Conservation (phyloP, 1,139 yeast genomes). For the Yamadazyma kanchanaburiensis region DNA sequence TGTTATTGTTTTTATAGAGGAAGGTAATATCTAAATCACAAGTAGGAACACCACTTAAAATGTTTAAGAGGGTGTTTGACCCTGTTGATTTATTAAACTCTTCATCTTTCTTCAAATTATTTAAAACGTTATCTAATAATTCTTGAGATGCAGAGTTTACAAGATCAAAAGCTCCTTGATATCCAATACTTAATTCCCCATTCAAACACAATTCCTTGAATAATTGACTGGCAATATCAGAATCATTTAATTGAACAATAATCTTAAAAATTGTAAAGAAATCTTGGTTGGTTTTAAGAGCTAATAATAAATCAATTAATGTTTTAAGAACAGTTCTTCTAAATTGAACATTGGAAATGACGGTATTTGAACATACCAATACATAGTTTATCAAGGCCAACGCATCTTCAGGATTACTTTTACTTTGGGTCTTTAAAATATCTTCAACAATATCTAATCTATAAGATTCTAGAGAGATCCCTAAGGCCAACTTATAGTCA, state of each 20-base stretch:
- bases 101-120: constrained; percentile 38
- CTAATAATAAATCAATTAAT: constrained; percentile 58
- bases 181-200: constrained; percentile 55
- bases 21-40: constrained; percentile 92
- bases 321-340: constrained; percentile 61
- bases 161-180: constrained; percentile 93
- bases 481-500: constrained; percentile 81
- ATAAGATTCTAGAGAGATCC: constrained; percentile 85
- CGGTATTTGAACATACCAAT: constrained; percentile 67
- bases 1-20: constrained; percentile 79
- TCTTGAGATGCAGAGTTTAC: constrained; percentile 94
- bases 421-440: constrained; percentile 50
- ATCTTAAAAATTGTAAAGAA: constrained; percentile 77
- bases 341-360: constrained; percentile 58
- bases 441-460: constrained; percentile 76
- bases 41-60: constrained; percentile 89
- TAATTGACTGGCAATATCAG: constrained; percentile 61
- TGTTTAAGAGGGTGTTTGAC: constrained; percentile 52
- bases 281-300: constrained; percentile 68
- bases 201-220: constrained; percentile 57
- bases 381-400: constrained; percentile 68
- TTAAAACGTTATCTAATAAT: constrained; percentile 61
- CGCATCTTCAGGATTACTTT: constrained; percentile 40
- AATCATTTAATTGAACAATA: constrained; percentile 83
- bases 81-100: constrained; percentile 31